Conservation (phyloP, 1,139 yeast species). For the Kurtzmaniella quercitrusa region DNA sequence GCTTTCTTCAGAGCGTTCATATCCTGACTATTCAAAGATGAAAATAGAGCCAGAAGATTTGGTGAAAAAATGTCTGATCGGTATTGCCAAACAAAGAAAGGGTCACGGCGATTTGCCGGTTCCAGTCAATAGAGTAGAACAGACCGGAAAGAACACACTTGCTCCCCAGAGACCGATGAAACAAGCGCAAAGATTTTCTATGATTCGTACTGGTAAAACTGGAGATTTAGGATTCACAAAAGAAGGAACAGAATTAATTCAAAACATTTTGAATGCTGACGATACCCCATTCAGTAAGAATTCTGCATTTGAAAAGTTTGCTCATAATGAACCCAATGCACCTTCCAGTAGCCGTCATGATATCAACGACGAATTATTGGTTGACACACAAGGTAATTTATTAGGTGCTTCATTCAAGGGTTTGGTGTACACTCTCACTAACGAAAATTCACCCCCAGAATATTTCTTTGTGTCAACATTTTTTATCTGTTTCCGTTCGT, state of each 20-base stretch:
- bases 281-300: constrained; percentile 41
- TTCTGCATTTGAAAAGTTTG: constrained; percentile 36
- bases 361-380: constrained; percentile 42
- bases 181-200: constrained; percentile 46
- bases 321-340: constrained; percentile 14
- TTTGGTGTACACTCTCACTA: constrained; percentile 65
- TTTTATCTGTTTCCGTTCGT: constrained; percentile 75
- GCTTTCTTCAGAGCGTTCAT: constrained; percentile 59
- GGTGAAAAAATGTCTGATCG: constrained; percentile 58
- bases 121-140: background rate
- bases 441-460: constrained; percentile 67
- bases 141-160: background rate
- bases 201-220: constrained; percentile 56
- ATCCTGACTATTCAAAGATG: constrained; percentile 65
- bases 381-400: constrained; percentile 48
- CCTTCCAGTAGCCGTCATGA: constrained; percentile 11
- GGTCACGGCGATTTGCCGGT: constrained; percentile 6
- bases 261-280: constrained; percentile 43
- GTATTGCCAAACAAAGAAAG: constrained; percentile 41
- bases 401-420: constrained; percentile 81
- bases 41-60: constrained; percentile 62
- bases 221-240: constrained; percentile 51
- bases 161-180: constrained; percentile 6
- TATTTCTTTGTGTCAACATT: constrained; percentile 72
- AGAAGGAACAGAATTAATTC: constrained; percentile 55